Percentiles rank a stretch among this genome's conserved stretches.
These are phyloP conservation scores for Penicillium sp. DNA, from an alignment of 2,329 filamentous ascomycete species.

Conservation along the genomic window DNA sequence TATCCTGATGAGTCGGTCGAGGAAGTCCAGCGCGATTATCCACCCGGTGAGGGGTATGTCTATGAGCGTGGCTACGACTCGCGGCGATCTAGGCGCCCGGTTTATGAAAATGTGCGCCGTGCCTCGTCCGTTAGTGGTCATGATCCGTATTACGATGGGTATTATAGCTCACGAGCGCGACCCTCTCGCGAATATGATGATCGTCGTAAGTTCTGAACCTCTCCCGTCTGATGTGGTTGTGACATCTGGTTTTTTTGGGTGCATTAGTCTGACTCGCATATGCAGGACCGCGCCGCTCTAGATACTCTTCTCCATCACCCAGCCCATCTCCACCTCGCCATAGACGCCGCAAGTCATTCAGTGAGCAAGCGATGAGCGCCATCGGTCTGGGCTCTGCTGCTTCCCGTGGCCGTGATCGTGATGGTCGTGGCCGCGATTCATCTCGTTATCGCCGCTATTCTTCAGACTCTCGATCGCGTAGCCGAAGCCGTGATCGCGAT, in stretches of 20 bases:
- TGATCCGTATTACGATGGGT: slow-evolving; percentile 35
- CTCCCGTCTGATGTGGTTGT: not conserved
- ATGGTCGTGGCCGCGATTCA: not conserved
- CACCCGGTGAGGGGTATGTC: slow-evolving; percentile 60
- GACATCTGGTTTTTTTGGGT: not conserved
- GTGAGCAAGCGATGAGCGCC: slow-evolving; percentile 53
- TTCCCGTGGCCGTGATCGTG: slow-evolving; percentile 20
- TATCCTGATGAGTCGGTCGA: slow-evolving; percentile 66
- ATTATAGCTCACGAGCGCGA: slow-evolving; percentile 38
- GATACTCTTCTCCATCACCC: slow-evolving; percentile 35
- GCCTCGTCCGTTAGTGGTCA: slow-evolving; percentile 39
- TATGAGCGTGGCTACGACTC: slow-evolving; percentile 28
- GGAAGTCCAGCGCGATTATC: slow-evolving; percentile 81
- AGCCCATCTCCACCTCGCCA: slow-evolving; percentile 42
- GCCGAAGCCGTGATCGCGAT: slow-evolving; percentile 15
- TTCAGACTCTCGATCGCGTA: not conserved
- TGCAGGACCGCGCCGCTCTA: slow-evolving; percentile 32
- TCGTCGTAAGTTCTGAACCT: slow-evolving; percentile 31
- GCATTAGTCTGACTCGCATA: not conserved
- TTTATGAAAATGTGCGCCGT: slow-evolving; percentile 37
- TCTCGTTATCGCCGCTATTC: not conserved
- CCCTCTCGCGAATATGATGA: slow-evolving; percentile 50
- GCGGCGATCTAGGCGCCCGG: slow-evolving; percentile 21
- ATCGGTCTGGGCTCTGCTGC: slow-evolving; percentile 59
- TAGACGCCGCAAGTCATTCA: slow-evolving; percentile 48